Conservation (phyloP, 2,329 filamentous ascomycete species). For the Microdochium bolleyi region DNA sequence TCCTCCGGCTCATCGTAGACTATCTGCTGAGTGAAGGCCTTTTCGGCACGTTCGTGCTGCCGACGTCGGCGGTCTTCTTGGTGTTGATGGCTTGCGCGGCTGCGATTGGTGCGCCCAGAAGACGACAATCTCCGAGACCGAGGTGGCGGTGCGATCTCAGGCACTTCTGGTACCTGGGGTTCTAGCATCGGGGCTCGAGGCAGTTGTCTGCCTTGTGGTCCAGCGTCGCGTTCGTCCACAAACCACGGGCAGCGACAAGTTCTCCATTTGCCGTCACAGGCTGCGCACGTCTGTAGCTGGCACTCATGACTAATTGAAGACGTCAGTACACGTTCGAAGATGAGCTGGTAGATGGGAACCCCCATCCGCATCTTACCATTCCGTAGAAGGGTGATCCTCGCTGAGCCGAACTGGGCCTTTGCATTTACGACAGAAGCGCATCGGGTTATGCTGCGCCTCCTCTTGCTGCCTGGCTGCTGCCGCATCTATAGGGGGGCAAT, state of each 20-base stretch:
- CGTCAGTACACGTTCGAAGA: no score
- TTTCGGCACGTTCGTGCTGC: constrained; percentile 38
- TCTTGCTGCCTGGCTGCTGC: not conserved
- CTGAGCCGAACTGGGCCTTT: not conserved
- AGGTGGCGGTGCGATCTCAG: constrained; percentile 5
- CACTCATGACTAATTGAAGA: not conserved
- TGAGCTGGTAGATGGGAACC: no score
- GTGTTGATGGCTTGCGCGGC: constrained; percentile 23
- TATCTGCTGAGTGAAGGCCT: constrained; percentile 27
- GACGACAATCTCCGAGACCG: not conserved
- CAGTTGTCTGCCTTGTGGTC: constrained; percentile 44
- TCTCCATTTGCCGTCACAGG: constrained; percentile 73
- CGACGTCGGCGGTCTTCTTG: constrained; percentile 40
- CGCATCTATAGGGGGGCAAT: not conserved
- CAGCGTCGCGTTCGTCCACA: constrained; percentile 41
- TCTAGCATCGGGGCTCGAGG: constrained; percentile 36
- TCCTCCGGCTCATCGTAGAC: constrained; percentile 22
- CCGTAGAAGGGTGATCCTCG: not conserved
- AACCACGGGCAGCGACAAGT: constrained; percentile 78
- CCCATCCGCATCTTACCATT: no score
- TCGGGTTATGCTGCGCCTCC: not conserved
- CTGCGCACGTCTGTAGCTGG: not conserved
- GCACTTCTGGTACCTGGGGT: constrained; percentile 24
- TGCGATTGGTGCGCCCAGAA: not conserved
- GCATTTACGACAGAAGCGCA: not conserved